Evolutionary conservation across 805 yeast genomes (phyloP), one percentile per base, ranked within the genome.

Genomic region (Saccharomycopsis guyanensis): DNA sequence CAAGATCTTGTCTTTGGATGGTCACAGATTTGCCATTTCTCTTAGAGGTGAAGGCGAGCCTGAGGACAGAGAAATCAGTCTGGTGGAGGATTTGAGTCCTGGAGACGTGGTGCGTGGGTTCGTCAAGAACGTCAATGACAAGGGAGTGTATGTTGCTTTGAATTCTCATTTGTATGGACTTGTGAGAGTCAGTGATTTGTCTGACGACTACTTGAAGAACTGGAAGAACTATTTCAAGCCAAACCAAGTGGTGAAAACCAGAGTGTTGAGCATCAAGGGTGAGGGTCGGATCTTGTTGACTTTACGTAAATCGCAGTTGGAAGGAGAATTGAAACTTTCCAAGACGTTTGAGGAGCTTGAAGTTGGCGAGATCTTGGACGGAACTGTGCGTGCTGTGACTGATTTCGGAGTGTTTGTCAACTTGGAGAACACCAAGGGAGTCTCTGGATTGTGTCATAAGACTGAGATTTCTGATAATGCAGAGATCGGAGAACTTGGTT

Each of bases 401-500:
- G 95, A 86, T 40, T 91, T 81, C 60, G 98, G 98, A 68, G 95
- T 87, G 2, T 91, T 91, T 59, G 83, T 91, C 43, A 80, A 77
- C 52, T 69, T 91, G 45, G 88, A 82, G 54, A 85, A 82, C 38
- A 80, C 93, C 35, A 66, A 76, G 45, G 78, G 78, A 56, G 71
- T 88, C 48, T 77, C 84, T 57, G 98, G 97, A 47, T 73, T 91
- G 54, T 88, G 96, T 56, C 97, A 91, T 60, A 80, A 75, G 48
- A 73, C 89, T 34, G 83, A 91, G 63, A 81, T 91, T 47, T 80
- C 96, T 27, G 93, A 85, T 54, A 80, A 78, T 46, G 60, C 65
- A 7, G 70, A 78, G 31, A 64, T 73, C 29, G 73, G 72, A 34
- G 78, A 87, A 56, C 63, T 84, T 23, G 59, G 69, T 38, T 69